Conservation (phyloP, 306 rosid genomes). For the Leucaena leucocephala region DNA sequence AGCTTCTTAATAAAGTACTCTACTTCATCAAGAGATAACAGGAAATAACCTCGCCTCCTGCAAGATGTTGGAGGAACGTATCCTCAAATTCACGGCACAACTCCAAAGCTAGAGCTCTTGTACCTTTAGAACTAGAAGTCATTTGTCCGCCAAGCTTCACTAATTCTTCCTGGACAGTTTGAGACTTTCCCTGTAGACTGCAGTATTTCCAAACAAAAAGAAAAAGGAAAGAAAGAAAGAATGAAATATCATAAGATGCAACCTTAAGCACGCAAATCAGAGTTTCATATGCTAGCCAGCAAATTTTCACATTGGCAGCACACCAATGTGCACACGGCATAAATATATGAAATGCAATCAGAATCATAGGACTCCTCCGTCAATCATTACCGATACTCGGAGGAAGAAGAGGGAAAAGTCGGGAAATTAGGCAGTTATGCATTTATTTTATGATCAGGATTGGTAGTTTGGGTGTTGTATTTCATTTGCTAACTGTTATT, state of each 20-base stretch:
- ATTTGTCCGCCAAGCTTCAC: constrained; percentile 87
- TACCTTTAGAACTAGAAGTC: constrained; percentile 89
- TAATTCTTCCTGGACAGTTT: constrained; percentile 89
- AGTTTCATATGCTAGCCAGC: constrained; percentile 3
- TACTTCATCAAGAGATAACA: not conserved
- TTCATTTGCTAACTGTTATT: too few species aligned
- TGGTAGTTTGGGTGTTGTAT: too few species aligned
- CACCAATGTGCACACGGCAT: constrained; percentile 12
- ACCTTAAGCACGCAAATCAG: constrained; percentile 61
- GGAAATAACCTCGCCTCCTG: constrained; percentile 90
- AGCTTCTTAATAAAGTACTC: not conserved
- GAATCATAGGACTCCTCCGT: not conserved
- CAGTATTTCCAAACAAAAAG: constrained; percentile 27
- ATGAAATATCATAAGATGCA: not conserved
- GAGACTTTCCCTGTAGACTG: constrained; percentile 88
- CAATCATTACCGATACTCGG: too few species aligned
- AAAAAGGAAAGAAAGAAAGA: constrained; percentile 32
- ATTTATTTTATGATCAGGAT: too few species aligned
- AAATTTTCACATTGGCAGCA: not conserved
- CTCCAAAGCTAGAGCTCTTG: constrained; percentile 94
- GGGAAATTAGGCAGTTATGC: too few species aligned
- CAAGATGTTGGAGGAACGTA: constrained; percentile 90
- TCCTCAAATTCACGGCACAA: constrained; percentile 99
- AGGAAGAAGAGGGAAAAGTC: too few species aligned
- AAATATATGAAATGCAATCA: constrained; percentile 16